Percentiles rank a stretch among this genome's conserved stretches.
Conservation (phyloP, 495 filamentous ascomycete species). For the Neurospora sp. region DNA sequence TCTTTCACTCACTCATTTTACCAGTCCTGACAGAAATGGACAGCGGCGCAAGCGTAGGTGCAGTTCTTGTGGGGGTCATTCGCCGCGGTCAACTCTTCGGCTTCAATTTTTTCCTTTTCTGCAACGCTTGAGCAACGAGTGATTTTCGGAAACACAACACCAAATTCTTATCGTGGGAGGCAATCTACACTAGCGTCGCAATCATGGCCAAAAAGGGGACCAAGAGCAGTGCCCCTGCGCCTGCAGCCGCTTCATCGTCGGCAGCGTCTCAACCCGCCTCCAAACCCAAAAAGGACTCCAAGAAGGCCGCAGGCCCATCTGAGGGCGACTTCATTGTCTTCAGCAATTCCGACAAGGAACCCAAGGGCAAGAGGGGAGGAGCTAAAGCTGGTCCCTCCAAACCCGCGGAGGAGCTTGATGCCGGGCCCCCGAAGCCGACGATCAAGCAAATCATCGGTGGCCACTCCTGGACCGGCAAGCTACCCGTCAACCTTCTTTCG, state of each 20-base stretch:
- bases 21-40: constrained; percentile 1
- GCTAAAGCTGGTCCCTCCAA: constrained; percentile 25
- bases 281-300: constrained; percentile 20
- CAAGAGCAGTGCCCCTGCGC: constrained; percentile 25
- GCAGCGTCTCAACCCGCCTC: constrained; percentile 10
- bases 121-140: background rate
- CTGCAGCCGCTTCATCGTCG: constrained; percentile 18
- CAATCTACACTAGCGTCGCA: background rate
- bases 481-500: constrained; percentile 83
- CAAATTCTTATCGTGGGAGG: background rate
- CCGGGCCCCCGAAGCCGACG: constrained; percentile 59
- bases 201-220: constrained; percentile 39
- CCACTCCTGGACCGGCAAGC: constrained; percentile 93
- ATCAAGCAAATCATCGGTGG: constrained; percentile 86
- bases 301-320: constrained; percentile 22
- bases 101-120: background rate
- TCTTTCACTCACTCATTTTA: background rate
- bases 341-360: constrained; percentile 49
- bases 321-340: constrained; percentile 61
- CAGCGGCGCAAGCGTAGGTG: background rate
- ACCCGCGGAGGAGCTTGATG: constrained; percentile 21
- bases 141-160: background rate
- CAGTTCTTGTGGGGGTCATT: background rate
- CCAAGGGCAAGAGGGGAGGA: constrained; percentile 39
- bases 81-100: background rate